phyloP scores from a whole-genome alignment of 768 basidiomycete species.

The Hypsizygus marmoreus region DNA sequence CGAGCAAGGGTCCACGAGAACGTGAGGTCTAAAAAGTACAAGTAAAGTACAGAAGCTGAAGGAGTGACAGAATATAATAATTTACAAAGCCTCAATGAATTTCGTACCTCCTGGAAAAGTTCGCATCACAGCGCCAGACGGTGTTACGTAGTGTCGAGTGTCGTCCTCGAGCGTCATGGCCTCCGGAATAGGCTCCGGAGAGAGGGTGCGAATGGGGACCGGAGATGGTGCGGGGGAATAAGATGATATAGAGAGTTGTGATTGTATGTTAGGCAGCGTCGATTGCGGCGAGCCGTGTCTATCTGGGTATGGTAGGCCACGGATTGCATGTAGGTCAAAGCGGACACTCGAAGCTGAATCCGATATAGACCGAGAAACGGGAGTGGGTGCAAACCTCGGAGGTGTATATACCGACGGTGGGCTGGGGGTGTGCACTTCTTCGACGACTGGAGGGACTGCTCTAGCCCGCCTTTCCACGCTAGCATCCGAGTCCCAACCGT shows the following conservation, averaged over 20 bases:
- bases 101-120: constrained; percentile 49
- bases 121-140: constrained; percentile 29
- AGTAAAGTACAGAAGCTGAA: constrained; percentile 1
- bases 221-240: constrained; percentile 29
- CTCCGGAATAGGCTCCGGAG: constrained; percentile 17
- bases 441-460: neutral
- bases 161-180: constrained; percentile 5
- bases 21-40: neutral
- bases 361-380: constrained; percentile 23
- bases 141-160: constrained; percentile 15
- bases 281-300: constrained; percentile 20
- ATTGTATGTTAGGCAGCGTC: constrained; percentile 28
- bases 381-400: constrained; percentile 12
- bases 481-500: constrained; percentile 45
- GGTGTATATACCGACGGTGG: constrained; percentile 5
- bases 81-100: constrained; percentile 46
- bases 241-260: constrained; percentile 30
- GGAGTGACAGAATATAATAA: neutral
- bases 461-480: constrained; percentile 11
- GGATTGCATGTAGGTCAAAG: constrained; percentile 27
- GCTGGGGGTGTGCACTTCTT: constrained; percentile 5
- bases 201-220: constrained; percentile 21
- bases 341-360: constrained; percentile 31
- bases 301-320: constrained; percentile 24
- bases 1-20: no score